A percentile compares a stretch with the other conserved stretches of the same genome.
Evolutionary conservation across 2,329 filamentous ascomycete genomes (phyloP).

Genomic region (Cladosporium colombiae): DNA sequence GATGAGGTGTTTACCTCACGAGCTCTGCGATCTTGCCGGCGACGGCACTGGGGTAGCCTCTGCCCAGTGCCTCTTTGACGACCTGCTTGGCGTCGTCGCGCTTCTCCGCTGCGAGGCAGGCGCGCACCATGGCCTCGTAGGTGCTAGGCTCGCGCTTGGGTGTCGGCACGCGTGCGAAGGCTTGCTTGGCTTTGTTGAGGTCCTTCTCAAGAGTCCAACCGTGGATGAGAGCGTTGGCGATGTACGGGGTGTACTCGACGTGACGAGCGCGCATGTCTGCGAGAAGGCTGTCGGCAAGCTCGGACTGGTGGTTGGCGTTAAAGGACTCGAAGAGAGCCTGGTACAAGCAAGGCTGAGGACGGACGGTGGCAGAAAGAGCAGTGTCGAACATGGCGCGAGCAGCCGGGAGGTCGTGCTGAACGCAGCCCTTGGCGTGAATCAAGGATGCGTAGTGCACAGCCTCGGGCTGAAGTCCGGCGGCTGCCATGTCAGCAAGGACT

Average conservation of each 20-base stretch:
- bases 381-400: conserved; percentile 80
- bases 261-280: conserved; percentile 70
- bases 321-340: conserved; percentile 96
- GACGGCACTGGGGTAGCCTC: conserved; percentile 89
- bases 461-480: conserved; percentile 74
- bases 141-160: conserved; percentile 91
- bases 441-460: conserved; percentile 94
- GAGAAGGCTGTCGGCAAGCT: conserved; percentile 70
- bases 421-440: conserved; percentile 94
- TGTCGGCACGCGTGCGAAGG: conserved; percentile 77
- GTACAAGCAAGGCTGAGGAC: conserved; percentile 82
- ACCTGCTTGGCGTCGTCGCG: conserved; percentile 73
- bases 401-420: conserved; percentile 84
- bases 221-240: conserved; percentile 96
- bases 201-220: conserved; percentile 88
- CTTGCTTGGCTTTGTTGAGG: conserved; percentile 72
- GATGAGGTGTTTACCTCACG: conserved; percentile 49
- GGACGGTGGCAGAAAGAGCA: conserved; percentile 70
- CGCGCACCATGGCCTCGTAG: conserved; percentile 97
- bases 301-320: conserved; percentile 84
- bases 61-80: conserved; percentile 84
- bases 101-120: conserved; percentile 82
- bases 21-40: conserved; percentile 92
- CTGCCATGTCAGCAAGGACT: conserved; percentile 75
- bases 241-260: conserved; percentile 92